A percentile compares a stretch with the other conserved stretches of the same genome.
phyloP scores from a whole-genome alignment of 2,329 filamentous ascomycete genomes.

The Aspergillus sp. region DNA sequence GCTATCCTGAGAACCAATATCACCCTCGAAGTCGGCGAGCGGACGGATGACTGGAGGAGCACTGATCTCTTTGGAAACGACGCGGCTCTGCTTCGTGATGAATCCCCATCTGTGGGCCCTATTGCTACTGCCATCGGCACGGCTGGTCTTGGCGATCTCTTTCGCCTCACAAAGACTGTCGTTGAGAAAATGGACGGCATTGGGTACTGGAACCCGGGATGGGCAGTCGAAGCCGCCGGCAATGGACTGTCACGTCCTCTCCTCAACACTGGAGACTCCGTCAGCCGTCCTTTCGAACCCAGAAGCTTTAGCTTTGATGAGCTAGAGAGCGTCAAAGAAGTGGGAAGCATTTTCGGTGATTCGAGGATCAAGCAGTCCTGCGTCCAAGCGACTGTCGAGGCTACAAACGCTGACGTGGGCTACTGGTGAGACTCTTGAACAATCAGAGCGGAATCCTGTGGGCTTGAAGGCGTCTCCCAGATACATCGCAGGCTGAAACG shows the following conservation, averaged over 20 bases:
- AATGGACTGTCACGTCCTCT: not conserved
- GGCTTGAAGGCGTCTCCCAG: too few species aligned
- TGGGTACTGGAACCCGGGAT: conserved; percentile 29
- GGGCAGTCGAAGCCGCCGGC: not conserved
- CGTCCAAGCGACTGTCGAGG: not conserved
- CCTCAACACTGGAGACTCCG: not conserved
- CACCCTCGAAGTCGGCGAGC: conserved; percentile 33
- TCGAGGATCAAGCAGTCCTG: not conserved
- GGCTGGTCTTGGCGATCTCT: conserved; percentile 26
- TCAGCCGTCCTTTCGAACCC: not conserved
- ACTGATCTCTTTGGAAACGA: conserved; percentile 30
- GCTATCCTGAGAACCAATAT: conserved; percentile 31
- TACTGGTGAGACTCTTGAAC: not conserved
- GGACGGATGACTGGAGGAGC: conserved; percentile 30
- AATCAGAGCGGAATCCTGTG: not conserved
- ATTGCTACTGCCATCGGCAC: conserved; percentile 27
- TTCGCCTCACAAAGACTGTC: conserved; percentile 30
- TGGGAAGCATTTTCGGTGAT: conserved; percentile 13
- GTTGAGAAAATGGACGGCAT: conserved; percentile 39
- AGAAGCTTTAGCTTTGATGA: conserved; percentile 17
- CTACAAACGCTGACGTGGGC: not conserved
- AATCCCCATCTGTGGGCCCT: conserved; percentile 3
- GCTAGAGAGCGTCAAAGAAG: conserved; percentile 20
- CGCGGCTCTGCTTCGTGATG: conserved; percentile 13
- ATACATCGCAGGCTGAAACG: too few species aligned